These are phyloP conservation scores for Thalassia testudinum DNA, from an alignment of 116 monocot species.

Conservation along the genomic window DNA sequence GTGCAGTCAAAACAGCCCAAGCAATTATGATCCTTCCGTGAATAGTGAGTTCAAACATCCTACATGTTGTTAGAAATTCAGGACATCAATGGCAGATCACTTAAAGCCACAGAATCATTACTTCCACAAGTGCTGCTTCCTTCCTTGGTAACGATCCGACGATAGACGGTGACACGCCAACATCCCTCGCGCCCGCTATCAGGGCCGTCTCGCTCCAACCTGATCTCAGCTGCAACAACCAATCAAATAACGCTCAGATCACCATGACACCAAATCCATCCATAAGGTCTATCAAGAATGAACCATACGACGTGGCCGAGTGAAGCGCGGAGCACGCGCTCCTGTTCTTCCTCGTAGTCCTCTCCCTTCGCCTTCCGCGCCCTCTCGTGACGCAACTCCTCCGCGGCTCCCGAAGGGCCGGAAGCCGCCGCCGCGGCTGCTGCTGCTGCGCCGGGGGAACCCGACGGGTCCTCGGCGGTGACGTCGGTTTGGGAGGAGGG, in stretches of 20 bases:
- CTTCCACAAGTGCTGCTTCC: conserved; percentile 57
- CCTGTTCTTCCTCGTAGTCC: conserved; percentile 68
- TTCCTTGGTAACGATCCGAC: conserved; percentile 50
- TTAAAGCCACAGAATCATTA: not conserved
- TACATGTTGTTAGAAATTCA: too few species aligned
- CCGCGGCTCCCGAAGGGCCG: not conserved
- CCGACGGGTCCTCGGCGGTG: not conserved
- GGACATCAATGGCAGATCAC: too few species aligned
- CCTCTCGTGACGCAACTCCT: conserved; percentile 2
- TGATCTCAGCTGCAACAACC: conserved; percentile 15
- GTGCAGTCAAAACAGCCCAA: too few species aligned
- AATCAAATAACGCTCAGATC: not conserved
- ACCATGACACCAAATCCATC: not conserved
- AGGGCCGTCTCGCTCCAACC: conserved; percentile 88
- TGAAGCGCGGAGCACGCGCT: conserved; percentile 62
- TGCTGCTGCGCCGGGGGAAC: not conserved
- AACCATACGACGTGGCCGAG: conserved; percentile 69
- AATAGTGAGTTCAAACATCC: too few species aligned
- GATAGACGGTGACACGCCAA: conserved; percentile 56
- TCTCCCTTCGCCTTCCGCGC: conserved; percentile 5
- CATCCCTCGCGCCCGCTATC: conserved; percentile 78
- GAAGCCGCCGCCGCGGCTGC: not conserved
- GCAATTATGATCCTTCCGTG: too few species aligned
- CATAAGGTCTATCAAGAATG: not conserved
- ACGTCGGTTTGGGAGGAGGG: not conserved